A percentile compares a stretch with the other conserved stretches of the same genome.
These are phyloP conservation scores for Thozetella sp. DNA, from an alignment of 495 filamentous ascomycete species.

Conservation along the genomic window DNA sequence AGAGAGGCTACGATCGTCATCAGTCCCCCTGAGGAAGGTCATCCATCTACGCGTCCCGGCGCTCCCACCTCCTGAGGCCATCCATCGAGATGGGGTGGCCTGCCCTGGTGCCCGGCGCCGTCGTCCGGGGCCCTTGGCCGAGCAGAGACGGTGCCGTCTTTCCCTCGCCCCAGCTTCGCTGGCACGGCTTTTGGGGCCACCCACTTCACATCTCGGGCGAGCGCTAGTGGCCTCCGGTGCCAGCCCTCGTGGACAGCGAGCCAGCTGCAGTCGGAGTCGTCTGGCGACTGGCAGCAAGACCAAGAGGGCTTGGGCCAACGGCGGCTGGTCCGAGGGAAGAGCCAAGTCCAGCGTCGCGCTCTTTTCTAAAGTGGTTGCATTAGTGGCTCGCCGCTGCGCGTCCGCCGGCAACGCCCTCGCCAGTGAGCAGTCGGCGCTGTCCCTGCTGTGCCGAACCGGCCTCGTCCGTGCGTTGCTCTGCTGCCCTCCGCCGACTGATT, in stretches of 20 bases:
- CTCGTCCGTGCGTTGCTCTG: neutral
- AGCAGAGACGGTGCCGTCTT: neutral
- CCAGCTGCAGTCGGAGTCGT: too few relatives aligned
- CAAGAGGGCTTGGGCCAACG: neutral
- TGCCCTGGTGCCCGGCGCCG: too few relatives aligned
- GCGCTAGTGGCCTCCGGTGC: too few relatives aligned
- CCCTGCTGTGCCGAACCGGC: neutral
- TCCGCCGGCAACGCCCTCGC: neutral
- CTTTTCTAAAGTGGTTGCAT: neutral
- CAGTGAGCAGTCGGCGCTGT: neutral
- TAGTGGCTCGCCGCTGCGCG: neutral
- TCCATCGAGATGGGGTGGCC: too few relatives aligned
- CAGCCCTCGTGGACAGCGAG: too few relatives aligned
- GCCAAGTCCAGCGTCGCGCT: neutral
- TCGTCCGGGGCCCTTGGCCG: neutral
- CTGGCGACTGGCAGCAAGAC: neutral
- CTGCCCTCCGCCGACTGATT: neutral
- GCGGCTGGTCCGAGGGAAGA: neutral
- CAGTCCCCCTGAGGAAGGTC: neutral
- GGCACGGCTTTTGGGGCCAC: too few relatives aligned
- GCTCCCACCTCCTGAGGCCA: too few relatives aligned
- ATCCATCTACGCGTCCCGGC: too few relatives aligned
- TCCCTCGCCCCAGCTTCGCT: neutral
- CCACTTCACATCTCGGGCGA: too few relatives aligned
- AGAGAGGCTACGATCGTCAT: neutral